A percentile compares a stretch with the other conserved stretches of the same genome.
These are phyloP conservation scores for Pichia phayaonensis DNA, from an alignment of 805 yeast genomes.

Conservation along the genomic window DNA sequence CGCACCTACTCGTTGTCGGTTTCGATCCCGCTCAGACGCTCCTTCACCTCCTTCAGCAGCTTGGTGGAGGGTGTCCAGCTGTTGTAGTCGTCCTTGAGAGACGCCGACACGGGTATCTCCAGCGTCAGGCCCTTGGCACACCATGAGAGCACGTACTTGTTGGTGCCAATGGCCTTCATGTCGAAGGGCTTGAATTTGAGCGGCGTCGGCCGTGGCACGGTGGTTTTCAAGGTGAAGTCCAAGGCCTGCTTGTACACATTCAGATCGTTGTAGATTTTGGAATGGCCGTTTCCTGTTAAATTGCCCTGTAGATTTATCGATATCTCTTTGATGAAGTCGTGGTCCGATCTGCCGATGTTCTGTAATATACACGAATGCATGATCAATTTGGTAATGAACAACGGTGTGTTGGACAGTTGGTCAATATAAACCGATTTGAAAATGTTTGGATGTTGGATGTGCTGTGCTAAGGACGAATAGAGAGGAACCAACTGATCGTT, in stretches of 20 bases:
- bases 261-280: constrained; percentile 77
- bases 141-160: constrained; percentile 91
- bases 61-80: constrained; percentile 78
- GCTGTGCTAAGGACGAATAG: constrained; percentile 78
- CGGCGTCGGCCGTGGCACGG: constrained; percentile 25
- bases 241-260: constrained; percentile 79
- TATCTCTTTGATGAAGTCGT: constrained; percentile 77
- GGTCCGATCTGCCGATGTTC: constrained; percentile 75
- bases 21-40: constrained; percentile 32
- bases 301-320: constrained; percentile 81
- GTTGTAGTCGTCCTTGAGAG: background rate
- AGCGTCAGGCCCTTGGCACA: constrained; percentile 76
- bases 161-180: constrained; percentile 49
- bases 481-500: constrained; percentile 93
- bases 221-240: constrained; percentile 67
- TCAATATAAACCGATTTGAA: constrained; percentile 87
- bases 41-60: constrained; percentile 74
- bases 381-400: constrained; percentile 67
- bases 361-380: constrained; percentile 65
- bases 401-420: constrained; percentile 69
- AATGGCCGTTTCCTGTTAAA: constrained; percentile 92
- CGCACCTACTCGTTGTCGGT: too few relatives aligned
- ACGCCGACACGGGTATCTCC: constrained; percentile 27
- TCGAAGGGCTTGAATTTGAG: constrained; percentile 36
- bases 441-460: constrained; percentile 81